phyloP scores from a whole-genome alignment of 805 yeast genomes.

The Wickerhamomyces bisporus region DNA sequence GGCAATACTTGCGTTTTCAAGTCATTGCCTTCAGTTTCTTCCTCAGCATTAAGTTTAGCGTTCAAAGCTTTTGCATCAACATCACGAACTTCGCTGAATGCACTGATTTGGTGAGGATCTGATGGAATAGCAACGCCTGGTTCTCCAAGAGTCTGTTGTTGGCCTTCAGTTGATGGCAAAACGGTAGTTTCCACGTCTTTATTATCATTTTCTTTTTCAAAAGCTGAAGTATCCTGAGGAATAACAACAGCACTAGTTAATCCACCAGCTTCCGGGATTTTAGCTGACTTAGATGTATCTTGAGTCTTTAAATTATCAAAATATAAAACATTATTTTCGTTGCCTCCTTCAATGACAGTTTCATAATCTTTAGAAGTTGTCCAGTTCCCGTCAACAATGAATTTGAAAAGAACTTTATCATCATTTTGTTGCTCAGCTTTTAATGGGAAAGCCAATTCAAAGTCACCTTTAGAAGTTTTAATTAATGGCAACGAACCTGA shows the following conservation, averaged over 20 bases:
- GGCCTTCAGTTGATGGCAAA: slow-evolving; percentile 36
- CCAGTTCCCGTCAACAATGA: slow-evolving; percentile 72
- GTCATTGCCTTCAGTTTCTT: slow-evolving; percentile 9
- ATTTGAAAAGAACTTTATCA: slow-evolving; percentile 43
- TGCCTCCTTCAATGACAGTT: slow-evolving; percentile 39
- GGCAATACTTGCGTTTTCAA: slow-evolving; percentile 42
- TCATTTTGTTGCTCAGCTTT: slow-evolving; percentile 27
- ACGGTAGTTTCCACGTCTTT: slow-evolving; percentile 26
- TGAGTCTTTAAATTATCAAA: slow-evolving; percentile 16
- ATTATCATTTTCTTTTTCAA: slow-evolving; percentile 30
- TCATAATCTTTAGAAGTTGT: slow-evolving; percentile 33
- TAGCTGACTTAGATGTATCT: slow-evolving; percentile 9
- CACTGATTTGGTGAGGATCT: slow-evolving; percentile 52
- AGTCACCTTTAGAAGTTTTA: slow-evolving; percentile 55
- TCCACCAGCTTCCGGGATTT: slow-evolving; percentile 46
- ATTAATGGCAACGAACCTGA: slow-evolving; percentile 53
- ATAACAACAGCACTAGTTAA: slow-evolving; percentile 22
- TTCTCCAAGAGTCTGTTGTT: slow-evolving; percentile 48
- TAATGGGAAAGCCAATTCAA: slow-evolving; percentile 54
- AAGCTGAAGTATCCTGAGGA: slow-evolving; percentile 25
- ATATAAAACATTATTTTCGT: slow-evolving; percentile 33
- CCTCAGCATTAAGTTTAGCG: slow-evolving; percentile 12
- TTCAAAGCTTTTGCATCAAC: slow-evolving; percentile 50
- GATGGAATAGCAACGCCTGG: slow-evolving; percentile 67
- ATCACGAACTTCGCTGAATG: slow-evolving; percentile 43